Evolutionary conservation across 2,329 filamentous ascomycete species (phyloP).

Genomic region (Sporothrix globosa): DNA sequence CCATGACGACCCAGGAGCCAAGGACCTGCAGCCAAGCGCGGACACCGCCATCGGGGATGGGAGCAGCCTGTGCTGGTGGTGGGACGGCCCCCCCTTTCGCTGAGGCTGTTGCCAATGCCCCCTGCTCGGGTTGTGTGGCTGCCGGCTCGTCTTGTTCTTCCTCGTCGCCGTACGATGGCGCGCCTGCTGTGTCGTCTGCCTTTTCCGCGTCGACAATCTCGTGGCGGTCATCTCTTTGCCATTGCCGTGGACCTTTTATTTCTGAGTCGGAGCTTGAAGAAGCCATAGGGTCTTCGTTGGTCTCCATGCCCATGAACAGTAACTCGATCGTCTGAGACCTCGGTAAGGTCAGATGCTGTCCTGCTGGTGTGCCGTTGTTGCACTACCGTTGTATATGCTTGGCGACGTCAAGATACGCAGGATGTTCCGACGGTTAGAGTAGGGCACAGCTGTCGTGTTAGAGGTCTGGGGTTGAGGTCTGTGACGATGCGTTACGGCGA

Average conservation of each 20-base stretch:
- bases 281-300: neutral
- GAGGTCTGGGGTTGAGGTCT: no score
- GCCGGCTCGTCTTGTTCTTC: neutral
- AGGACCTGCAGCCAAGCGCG: constrained; percentile 49
- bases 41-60: constrained; percentile 44
- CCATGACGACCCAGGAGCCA: constrained; percentile 45
- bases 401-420: no score
- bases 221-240: neutral
- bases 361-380: no score
- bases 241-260: neutral
- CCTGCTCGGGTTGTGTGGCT: neutral
- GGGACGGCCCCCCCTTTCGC: neutral
- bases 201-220: constrained; percentile 15
- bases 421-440: no score
- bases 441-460: no score
- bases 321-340: no score
- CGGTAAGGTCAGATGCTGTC: no score
- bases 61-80: neutral
- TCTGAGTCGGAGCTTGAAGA: constrained; percentile 13
- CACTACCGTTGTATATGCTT: no score
- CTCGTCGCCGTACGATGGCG: neutral
- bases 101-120: neutral
- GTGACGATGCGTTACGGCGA: no score
- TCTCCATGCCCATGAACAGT: neutral
- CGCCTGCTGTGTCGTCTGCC: neutral